phyloP scores from a whole-genome alignment of 345 rosid genomes.

The Eucalyptus erythrocorys region DNA sequence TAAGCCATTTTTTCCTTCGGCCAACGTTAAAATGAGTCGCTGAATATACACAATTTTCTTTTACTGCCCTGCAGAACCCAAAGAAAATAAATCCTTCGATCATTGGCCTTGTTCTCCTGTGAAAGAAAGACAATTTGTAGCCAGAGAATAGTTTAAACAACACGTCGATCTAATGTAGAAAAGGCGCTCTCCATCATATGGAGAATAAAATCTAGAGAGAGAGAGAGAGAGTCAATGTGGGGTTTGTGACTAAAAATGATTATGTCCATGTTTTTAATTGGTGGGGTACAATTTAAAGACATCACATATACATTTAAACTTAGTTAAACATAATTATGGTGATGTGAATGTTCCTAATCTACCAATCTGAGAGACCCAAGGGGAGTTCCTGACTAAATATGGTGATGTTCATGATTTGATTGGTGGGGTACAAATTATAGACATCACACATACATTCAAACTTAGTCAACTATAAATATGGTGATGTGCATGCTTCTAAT shows the following conservation, averaged over 20 bases:
- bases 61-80: neutral
- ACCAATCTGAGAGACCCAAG: neutral
- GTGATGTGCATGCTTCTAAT: too few species aligned
- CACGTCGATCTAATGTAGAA: neutral
- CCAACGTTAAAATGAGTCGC: neutral
- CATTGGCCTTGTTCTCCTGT: neutral
- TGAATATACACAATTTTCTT: neutral
- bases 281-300: neutral
- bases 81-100: too few species aligned
- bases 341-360: neutral
- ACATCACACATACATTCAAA: too few species aligned
- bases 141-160: too few species aligned
- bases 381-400: too few species aligned
- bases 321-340: neutral
- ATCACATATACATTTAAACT: neutral
- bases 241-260: neutral
- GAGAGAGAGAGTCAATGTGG: neutral
- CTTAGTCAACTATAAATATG: too few species aligned
- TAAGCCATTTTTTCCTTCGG: neutral
- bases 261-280: neutral
- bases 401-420: too few species aligned
- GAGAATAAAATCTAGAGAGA: neutral
- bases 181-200: neutral
- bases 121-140: neutral
- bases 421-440: too few species aligned